Base-by-base conservation (phyloP, 306 rosid genomes). In the Prunus salicina region DNA sequence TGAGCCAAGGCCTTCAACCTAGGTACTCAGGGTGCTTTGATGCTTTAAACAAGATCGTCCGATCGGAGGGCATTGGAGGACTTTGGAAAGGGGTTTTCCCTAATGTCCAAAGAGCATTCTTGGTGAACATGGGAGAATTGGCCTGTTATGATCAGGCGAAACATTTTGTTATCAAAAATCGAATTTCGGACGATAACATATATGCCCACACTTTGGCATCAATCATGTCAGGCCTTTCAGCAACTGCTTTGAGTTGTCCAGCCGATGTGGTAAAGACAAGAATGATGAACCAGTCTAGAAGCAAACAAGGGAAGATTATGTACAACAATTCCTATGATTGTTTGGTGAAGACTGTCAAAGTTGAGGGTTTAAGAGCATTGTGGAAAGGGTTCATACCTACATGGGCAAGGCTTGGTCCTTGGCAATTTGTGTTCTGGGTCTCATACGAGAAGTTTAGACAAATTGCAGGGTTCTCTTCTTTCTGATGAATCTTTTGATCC, bases 301-400 rank as follows among this genome's bases (percentile, higher is more conserved):
- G 83, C 56, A 80, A 25, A 69, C 83, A 87, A 64, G 93, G 93
- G 72, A 82, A 71, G 69, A 30, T 84, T 69, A 79, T 78, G 76
- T 92, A 92, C 56, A 80, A 28, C 7, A 83, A 85, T 79, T 88
- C 96, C 49, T 86, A 80, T 77, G 96, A 90, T 82, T 95, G 96
- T 84, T 79, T 95, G 77, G 83, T 89, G 63, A 92, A 90, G 88
- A 92, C 96, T 0, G 90, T 89, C 77, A 86, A 83, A 85, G 71
- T 89, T 81, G 98, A 92, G 83, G 97, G 98, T 72, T 58, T 83
- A 47, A 86, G 87, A 76, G 97, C 97, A 49, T 67, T 89, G 47
- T 94, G 98, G 97, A 95, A 95, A 82, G 96, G 98, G 25, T 92
- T 95, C 86, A 90, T 95, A 74, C 97, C 93, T 13, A 90, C 98